Evolutionary conservation across 1,284 basidiomycete species (phyloP), one percentile per base, ranked within the genome.

Genomic region (Mycena sp.): DNA sequence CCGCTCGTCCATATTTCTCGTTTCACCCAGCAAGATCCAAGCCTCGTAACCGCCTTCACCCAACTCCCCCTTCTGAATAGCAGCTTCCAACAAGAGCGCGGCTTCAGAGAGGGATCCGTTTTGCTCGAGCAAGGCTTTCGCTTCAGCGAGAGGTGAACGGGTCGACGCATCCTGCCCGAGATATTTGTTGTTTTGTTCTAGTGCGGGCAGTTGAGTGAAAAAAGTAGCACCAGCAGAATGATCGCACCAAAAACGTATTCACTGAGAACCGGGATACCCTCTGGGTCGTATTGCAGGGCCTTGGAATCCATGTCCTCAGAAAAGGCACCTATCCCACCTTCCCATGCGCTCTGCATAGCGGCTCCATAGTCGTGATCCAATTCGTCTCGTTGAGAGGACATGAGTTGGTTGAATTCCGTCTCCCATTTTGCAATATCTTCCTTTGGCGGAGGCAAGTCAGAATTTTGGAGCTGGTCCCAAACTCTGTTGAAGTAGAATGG

Each of bases 1-100:
- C 70, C 93, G 88, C 87, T 99, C 98, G 79, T 99, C 97, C 93
- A 99, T 98, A 61, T 95, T 97, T 76, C 97, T 90, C 0, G 94
- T 95, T 81, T 98, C 95, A 11, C 98, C 98, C 0, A 99, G 86
- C 34, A 97, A 84, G 41, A 97, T 91, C 98, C 98, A 99, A 0
- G 96, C 90, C 79, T 97, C 96, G 69, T 93, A 96, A 13, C 93
- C 93, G 10, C 91, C 93, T 77, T 93, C 89, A 54, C 93, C 93
- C 10, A 93, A 83, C 67, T 95, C 91, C 9, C 90, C 91, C 74
- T 87, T 89, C 79, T 94, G 94, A 73, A 96, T 94, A 44, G 95
- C 95, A 5, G 95, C 95, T 82, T 98, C 96, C 11, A 98, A 85
- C 73, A 97, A 85, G 25, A 96, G 83, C 0, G 92, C 93, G 10